Evolutionary conservation across 108 stramenopile genomes (phyloP), one percentile per base, ranked within the genome.

Genomic region (Parietichytrium sp.): DNA sequence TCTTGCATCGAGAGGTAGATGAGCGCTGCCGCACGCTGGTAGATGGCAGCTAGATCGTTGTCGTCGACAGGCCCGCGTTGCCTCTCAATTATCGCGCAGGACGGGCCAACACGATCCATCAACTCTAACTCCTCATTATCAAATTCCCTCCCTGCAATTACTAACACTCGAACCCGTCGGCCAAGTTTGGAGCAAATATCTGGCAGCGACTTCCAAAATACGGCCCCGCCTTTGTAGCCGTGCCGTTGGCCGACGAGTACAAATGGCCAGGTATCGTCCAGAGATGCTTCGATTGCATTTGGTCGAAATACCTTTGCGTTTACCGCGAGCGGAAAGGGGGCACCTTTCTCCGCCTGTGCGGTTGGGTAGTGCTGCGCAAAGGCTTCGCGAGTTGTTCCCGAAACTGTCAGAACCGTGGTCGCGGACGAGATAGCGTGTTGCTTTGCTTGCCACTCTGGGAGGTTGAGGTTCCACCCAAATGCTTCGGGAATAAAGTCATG

Each of bases 141-240:
- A 7, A 72, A 42, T 12, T 33, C 38, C 33, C 38, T 33, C 3
- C 61, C 61, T 6, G 38, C 61, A 33, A 72, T 2, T 8, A 72
- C 15, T 18, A 33, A 42, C 10, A 72, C 61, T 12, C 27, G 27
- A 8, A 45, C 6, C 3, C 38, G 36, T 25, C 20, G 20, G 15
- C 12, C 26, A 29, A 45, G 15, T 13, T 3, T 18, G 7, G 27
- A 25, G 10, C 3, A 30, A 8, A 72, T 53, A 3, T 31, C 31
- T 20, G 47, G 31, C 26, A 84, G 47, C 48, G 81, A 80, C 3
- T 55, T 31, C 25, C 31, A 54, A 8, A 80, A 33, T 15, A 45
- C 29, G n/a, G 25, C 29, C 3, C 48, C 49, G 55, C 54, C 80
- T 80, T 85, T 85, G 79, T 83, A 85, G 7, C 85, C 85, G 4